Base-by-base conservation (phyloP, 192 early-diverging fungal species). In the Radiomyces spectabilis region DNA sequence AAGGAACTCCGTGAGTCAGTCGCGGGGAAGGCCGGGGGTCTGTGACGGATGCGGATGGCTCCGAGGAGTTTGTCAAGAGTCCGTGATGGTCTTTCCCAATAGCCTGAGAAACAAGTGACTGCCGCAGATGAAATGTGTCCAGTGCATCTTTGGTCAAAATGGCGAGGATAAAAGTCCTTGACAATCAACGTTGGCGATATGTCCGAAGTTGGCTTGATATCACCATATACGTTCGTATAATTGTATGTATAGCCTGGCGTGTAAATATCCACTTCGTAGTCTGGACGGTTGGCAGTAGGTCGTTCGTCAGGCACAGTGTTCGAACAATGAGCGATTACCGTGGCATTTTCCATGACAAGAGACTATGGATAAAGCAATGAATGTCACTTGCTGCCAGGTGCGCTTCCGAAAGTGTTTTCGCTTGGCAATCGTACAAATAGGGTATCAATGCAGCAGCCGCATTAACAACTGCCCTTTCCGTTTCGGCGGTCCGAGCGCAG, bases 351-450 rank as follows among this genome's bases (percentile, higher is more conserved):
- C 2, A 51, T 2, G 31, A 51, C 38, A 51, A 51, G 18, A 50
- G n/a, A 33, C 47, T 33, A 18, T 50, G 47, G 3, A 50, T 6
- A 50, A 50, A 50, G n/a, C n/a, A n/a, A n/a, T n/a, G 41, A 21
- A 42, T 21, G 41, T 42, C 8, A 21, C 41, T 42, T 6, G 41
- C 12, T 19, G 52, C 40, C 40, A 54, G 41, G 34, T 54, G 52
- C 31, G 52, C 52, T 43, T 54, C 52, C 19, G 52, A 54, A 8
- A 54, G 52, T 42, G 52, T 9, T 21, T 43, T 42, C 40, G 43
- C 33, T 27, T 42, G 40, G 33, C 52, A 54, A 18, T 54, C 52
- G 40, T 54, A 54, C 27, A 54, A 16, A 42, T 54, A 31, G 13
- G 52, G 32, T 19, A 54, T 13, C 37, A 54, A 54, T 3, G 52